Base-by-base conservation (phyloP, 2,329 filamentous ascomycete genomes). In the Macrophomina phaseolina region DNA sequence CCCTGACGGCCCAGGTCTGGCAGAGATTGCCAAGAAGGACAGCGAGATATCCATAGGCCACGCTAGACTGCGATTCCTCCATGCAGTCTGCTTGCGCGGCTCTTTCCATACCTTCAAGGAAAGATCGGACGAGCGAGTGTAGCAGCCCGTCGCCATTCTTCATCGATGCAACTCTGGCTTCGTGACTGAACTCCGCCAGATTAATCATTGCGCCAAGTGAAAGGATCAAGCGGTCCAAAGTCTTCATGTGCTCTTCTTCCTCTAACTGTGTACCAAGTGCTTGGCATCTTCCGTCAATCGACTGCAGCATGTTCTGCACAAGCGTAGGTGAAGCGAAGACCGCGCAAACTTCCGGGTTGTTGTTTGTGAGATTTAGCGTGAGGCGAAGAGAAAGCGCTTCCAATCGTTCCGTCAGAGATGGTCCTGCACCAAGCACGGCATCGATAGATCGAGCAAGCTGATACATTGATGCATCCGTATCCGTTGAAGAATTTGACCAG, bases 201-300 rank as follows among this genome's bases (percentile, higher is more conserved):
- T 97, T 97, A 77, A 97, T 97, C 78, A 94, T 86, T 28, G 92
- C 87, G 0, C 93, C 94, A 46, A 97, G 82, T 63, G 91, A 86
- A 49, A 97, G 84, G 58, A 97, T 86, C 14, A 97, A 83, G 58
- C 87, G 85, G 70, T 97, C 90, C 64, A 94, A 80, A 66, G 76
- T 70, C 40, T 77, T 72, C 12, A 89, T 81, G 9, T 90, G 79
- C 8, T 82, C 81, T 61, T 84, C 83, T n/a, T 86, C 82, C 36
- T 80, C 77, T 5, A 76, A 67, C 28, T 79, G 70, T 48, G 64
- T 74, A 4, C 70, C 69, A 14, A 76, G 67, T 3, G 69, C 63
- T 9, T 66, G 63, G 53, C 76, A 78, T 14, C 70, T 71, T 4
- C 71, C 61, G 30, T 72, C 69, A 46, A 79, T 76, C 7, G 72